Base-by-base conservation (phyloP, 2,329 filamentous ascomycete genomes). In the Orbilia oligospora region DNA sequence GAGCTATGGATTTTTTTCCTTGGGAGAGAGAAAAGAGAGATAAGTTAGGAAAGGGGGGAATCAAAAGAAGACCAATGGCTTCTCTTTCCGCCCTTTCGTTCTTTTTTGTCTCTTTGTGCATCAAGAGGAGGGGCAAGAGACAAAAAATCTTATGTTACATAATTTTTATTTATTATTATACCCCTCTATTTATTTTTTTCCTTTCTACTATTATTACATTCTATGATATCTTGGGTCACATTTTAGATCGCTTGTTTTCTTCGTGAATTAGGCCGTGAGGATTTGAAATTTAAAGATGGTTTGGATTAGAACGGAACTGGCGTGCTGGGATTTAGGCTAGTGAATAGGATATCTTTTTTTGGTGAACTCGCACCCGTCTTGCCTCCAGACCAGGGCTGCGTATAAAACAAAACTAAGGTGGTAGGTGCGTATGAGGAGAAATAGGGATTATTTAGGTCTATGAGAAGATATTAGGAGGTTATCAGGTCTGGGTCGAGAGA, bases 151-250 rank as follows among this genome's bases (percentile, higher is more conserved):
- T 65, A 41, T 65, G 38, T 58, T 58, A 65, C 61, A 65, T 65
- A 65, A 65, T 65, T 65, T 65, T 65, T 65, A 73, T 73, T 73
- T 55, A 73, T 61, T 73, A 67, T 73, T 73, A 73, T 73, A 73
- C 61, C 70, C 67, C 61, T 41, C 24, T 64, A 46, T 33, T 69
- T 69, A n/a, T n/a, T n/a, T n/a, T n/a, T n/a, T n/a, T n/a, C n/a
- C n/a, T 41, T n/a, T 30, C 27, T 30, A 30, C n/a, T n/a, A 30
- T 2, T 27, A 46, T 38, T 24, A 51, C 30, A 30, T 33, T 33
- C 16, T 12, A 33, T 12, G 27, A 66, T 49, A 30, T 51, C n/a
- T 49, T 66, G 24, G 8, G 27, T 20, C 16, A 12, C 12, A 41
- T n/a, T 27, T 3, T 51, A 51, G 3, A 49, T 27, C 16, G 20